Conservation (phyloP, 1,284 basidiomycete species). For the Kalmanozyma brasiliensis region DNA sequence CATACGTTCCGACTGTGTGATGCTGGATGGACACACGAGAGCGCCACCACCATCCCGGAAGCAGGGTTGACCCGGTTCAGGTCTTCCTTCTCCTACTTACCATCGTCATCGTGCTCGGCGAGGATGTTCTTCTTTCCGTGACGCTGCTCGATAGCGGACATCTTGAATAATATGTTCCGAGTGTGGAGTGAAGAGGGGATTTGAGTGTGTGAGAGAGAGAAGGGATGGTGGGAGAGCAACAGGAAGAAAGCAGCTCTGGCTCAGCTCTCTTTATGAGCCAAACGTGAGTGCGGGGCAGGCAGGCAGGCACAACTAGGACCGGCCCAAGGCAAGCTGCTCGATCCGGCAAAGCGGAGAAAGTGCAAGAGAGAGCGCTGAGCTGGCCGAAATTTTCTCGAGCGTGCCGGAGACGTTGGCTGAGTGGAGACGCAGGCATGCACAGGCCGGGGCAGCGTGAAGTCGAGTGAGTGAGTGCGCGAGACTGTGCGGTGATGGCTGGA, state of each 20-base stretch:
- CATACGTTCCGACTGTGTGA: too few species aligned
- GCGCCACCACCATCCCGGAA: too few species aligned
- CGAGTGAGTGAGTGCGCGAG: too few species aligned
- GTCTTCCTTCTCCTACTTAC: too few species aligned
- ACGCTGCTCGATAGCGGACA: conserved; percentile 43
- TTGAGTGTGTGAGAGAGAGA: background rate
- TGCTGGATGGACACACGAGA: too few species aligned
- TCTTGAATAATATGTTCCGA: conserved; percentile 8
- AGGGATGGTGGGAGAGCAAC: conserved; percentile 1
- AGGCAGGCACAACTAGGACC: background rate
- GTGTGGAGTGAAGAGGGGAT: conserved; percentile 1
- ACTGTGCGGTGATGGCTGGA: background rate
- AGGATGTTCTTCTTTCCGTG: conserved; percentile 63
- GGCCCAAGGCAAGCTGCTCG: conserved; percentile 10
- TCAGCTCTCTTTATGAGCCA: background rate
- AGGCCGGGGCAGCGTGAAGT: too few species aligned
- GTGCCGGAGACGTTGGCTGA: too few species aligned
- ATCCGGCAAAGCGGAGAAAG: conserved; percentile 8
- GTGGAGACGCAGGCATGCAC: too few species aligned
- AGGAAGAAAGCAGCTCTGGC: conserved; percentile 1
- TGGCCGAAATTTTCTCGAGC: too few species aligned
- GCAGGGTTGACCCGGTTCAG: too few species aligned
- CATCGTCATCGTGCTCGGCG: conserved; percentile 66
- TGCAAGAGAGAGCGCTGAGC: too few species aligned
- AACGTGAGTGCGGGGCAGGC: conserved; percentile 8